Percentiles rank a stretch among this genome's conserved stretches.
These are phyloP conservation scores for Gentiana dahurica DNA, from an alignment of 257 asterid genomes.

Conservation along the genomic window DNA sequence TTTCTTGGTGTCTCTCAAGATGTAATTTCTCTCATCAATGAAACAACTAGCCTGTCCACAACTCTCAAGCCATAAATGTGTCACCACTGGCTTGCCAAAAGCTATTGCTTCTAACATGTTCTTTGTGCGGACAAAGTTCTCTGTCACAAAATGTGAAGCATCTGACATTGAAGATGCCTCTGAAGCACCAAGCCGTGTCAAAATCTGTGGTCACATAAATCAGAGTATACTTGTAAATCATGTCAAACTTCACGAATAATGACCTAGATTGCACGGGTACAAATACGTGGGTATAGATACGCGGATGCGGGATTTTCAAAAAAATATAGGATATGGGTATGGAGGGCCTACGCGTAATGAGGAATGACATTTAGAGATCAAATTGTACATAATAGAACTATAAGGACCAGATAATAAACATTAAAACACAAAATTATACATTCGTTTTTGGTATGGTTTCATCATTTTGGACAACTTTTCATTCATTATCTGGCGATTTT, in stretches of 20 bases:
- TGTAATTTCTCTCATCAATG: constrained; percentile 68
- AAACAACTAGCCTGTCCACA: constrained; percentile 79
- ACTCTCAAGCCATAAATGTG: constrained; percentile 79
- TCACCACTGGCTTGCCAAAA: constrained; percentile 79
- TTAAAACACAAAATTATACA: no score
- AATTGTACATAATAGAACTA: no score
- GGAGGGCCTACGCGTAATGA: no score
- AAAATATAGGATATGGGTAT: no score
- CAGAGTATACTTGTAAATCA: constrained; percentile 5
- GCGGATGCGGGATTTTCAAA: not conserved
- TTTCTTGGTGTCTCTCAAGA: constrained; percentile 74
- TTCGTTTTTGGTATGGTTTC: no score
- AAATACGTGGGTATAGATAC: not conserved
- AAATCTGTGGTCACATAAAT: constrained; percentile 31
- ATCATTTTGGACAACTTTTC: no score
- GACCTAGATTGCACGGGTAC: not conserved
- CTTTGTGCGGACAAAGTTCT: constrained; percentile 85
- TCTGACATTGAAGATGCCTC: constrained; percentile 59
- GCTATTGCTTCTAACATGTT: constrained; percentile 98
- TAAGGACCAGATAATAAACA: no score
- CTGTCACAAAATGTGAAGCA: constrained; percentile 91
- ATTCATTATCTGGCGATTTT: no score
- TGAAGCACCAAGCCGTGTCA: constrained; percentile 70
- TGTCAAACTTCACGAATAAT: constrained; percentile 3
- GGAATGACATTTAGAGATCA: no score